Evolutionary conservation across 2,329 filamentous ascomycete species (phyloP).

Genomic region (Penicillium concentricum): DNA sequence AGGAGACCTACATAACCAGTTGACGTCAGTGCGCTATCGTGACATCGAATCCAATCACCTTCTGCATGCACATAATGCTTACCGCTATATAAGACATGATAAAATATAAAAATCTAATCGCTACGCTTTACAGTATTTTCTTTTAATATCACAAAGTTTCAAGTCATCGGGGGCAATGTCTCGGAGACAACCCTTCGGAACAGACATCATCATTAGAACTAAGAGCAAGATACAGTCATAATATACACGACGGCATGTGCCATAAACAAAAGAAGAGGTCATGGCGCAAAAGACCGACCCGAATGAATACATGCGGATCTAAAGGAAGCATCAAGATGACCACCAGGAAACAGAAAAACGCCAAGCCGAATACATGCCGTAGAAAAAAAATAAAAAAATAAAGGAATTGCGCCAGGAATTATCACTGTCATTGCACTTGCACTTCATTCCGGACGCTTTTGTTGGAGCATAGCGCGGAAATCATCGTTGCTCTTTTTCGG

Average conservation of each 20-base stretch:
- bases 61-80: neutral
- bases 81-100: too few relatives aligned
- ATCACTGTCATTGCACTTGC: slow-evolving; percentile 20
- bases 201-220: slow-evolving; percentile 27
- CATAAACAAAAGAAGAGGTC: slow-evolving; percentile 12
- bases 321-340: slow-evolving; percentile 9
- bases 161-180: slow-evolving; percentile 9
- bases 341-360: slow-evolving; percentile 22
- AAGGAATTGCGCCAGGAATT: slow-evolving; percentile 18
- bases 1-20: neutral
- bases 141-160: neutral
- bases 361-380: slow-evolving; percentile 28
- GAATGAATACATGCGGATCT: slow-evolving; percentile 10
- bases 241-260: slow-evolving; percentile 23
- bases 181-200: slow-evolving; percentile 12
- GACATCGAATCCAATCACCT: neutral
- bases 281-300: slow-evolving; percentile 8
- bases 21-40: slow-evolving; percentile 8
- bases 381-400: slow-evolving; percentile 10
- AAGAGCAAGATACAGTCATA: slow-evolving; percentile 22
- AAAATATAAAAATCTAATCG: too few relatives aligned
- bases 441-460: slow-evolving; percentile 32
- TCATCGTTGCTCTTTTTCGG: slow-evolving; percentile 57
- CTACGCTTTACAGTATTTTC: too few relatives aligned
- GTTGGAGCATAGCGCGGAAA: slow-evolving; percentile 56